These are phyloP conservation scores for Penicillium goetzii DNA, from an alignment of 495 filamentous ascomycete genomes.

Conservation along the genomic window DNA sequence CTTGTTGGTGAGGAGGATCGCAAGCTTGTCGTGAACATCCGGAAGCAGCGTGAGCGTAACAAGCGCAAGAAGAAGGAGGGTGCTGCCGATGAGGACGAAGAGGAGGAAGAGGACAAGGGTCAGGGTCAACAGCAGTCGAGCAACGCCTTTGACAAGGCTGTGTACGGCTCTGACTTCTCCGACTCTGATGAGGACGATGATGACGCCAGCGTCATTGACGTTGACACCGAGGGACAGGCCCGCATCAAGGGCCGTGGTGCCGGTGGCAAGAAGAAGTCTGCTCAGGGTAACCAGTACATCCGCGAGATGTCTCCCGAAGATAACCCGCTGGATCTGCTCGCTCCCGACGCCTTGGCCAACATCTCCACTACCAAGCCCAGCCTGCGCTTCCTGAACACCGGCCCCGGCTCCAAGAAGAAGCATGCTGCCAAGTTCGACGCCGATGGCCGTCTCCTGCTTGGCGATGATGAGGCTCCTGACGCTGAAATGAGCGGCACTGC, in stretches of 20 bases:
- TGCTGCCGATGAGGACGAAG: slow-evolving; percentile 52
- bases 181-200: slow-evolving; percentile 65
- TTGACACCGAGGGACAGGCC: slow-evolving; percentile 47
- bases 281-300: slow-evolving; percentile 75
- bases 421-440: slow-evolving; percentile 69
- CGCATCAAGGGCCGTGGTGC: slow-evolving; percentile 36
- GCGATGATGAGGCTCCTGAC: slow-evolving; percentile 52
- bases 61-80: slow-evolving; percentile 83
- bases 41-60: slow-evolving; percentile 84
- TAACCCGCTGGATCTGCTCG: slow-evolving; percentile 91
- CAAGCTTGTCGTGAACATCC: slow-evolving; percentile 89
- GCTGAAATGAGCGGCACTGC: slow-evolving; percentile 65
- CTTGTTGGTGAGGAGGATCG: slow-evolving; percentile 76
- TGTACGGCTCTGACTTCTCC: slow-evolving; percentile 88
- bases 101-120: slow-evolving; percentile 47
- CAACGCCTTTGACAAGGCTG: slow-evolving; percentile 91
- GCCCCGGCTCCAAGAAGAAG: slow-evolving; percentile 48
- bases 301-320: slow-evolving; percentile 79
- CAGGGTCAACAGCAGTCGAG: slow-evolving; percentile 58
- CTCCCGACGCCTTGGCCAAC: slow-evolving; percentile 82
- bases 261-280: slow-evolving; percentile 43
- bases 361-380: slow-evolving; percentile 90
- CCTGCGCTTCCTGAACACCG: slow-evolving; percentile 49
- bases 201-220: slow-evolving; percentile 61
- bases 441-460: slow-evolving; percentile 89